Conservation (phyloP, 148 eudicot genomes). For the Nepenthes mirabilis region DNA sequence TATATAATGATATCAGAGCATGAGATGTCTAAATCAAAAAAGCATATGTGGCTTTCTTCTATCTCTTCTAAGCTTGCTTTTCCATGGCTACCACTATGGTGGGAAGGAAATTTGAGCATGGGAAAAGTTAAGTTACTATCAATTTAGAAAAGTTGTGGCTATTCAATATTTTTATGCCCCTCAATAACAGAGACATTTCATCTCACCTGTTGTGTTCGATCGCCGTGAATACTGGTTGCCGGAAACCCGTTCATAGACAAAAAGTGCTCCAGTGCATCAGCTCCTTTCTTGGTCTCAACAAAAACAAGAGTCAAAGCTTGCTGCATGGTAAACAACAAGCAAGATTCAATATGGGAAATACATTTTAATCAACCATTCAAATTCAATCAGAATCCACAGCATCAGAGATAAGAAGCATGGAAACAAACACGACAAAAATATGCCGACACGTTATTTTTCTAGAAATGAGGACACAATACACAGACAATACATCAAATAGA, state of each 20-base stretch:
- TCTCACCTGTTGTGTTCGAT: constrained; percentile 69
- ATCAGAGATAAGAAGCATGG: too few relatives aligned
- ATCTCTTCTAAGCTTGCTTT: too few relatives aligned
- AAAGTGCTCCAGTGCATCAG: constrained; percentile 72
- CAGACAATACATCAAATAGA: too few relatives aligned
- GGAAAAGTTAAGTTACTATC: background rate
- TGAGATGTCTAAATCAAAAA: too few relatives aligned
- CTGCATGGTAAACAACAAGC: constrained; percentile 21
- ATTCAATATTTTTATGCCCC: background rate
- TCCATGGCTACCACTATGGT: too few relatives aligned
- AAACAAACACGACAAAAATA: too few relatives aligned
- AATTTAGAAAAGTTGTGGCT: background rate
- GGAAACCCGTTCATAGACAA: constrained; percentile 64
- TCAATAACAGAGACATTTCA: background rate
- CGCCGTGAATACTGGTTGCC: constrained; percentile 84
- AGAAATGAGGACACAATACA: too few relatives aligned
- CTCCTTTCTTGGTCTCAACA: constrained; percentile 83
- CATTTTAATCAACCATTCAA: background rate
- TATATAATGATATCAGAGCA: too few relatives aligned
- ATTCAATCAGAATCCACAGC: background rate
- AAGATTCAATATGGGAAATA: background rate
- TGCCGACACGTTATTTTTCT: too few relatives aligned
- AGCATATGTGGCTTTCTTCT: too few relatives aligned
- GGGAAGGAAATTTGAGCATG: background rate
- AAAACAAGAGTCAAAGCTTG: constrained; percentile 70